Conservation (phyloP, 164 flowering plant genomes). For the Annona cherimola region DNA sequence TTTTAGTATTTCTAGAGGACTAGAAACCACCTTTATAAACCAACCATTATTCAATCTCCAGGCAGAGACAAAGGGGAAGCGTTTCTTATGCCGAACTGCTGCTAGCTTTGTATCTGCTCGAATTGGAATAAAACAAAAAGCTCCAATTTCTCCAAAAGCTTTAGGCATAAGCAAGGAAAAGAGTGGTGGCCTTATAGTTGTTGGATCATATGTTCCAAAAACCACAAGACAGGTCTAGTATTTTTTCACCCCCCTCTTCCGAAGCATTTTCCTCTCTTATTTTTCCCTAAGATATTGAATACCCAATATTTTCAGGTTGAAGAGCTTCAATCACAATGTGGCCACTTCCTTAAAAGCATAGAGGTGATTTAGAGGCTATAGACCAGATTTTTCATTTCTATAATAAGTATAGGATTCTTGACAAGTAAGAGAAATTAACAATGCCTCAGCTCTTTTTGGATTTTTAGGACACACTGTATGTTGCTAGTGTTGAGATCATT, state of each 20-base stretch:
- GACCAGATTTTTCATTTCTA: background rate
- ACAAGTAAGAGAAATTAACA: too few relatives aligned
- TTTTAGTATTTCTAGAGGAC: background rate
- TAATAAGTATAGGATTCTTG: background rate
- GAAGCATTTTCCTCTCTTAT: background rate
- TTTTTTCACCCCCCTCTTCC: background rate
- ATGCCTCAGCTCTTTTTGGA: background rate
- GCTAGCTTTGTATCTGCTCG: constrained; percentile 98
- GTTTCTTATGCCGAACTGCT: constrained; percentile 92
- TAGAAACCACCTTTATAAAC: background rate
- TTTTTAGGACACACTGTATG: background rate
- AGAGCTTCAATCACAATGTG: constrained; percentile 59
- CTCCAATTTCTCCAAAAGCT: constrained; percentile 74
- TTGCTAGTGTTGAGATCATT: background rate
- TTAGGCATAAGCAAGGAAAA: constrained; percentile 53
- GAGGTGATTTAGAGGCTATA: constrained; percentile 49
- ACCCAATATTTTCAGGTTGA: constrained; percentile 51
- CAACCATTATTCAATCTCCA: constrained; percentile 26
- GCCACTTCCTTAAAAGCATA: constrained; percentile 41
- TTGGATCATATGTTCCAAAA: constrained; percentile 98
- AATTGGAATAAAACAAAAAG: constrained; percentile 73
- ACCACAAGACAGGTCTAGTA: constrained; percentile 85
- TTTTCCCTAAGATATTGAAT: background rate
- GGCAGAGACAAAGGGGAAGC: constrained; percentile 94
- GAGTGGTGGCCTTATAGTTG: constrained; percentile 82